Base-by-base conservation (phyloP, 2,329 filamentous ascomycete genomes). In the Furcasterigmium sp. region DNA sequence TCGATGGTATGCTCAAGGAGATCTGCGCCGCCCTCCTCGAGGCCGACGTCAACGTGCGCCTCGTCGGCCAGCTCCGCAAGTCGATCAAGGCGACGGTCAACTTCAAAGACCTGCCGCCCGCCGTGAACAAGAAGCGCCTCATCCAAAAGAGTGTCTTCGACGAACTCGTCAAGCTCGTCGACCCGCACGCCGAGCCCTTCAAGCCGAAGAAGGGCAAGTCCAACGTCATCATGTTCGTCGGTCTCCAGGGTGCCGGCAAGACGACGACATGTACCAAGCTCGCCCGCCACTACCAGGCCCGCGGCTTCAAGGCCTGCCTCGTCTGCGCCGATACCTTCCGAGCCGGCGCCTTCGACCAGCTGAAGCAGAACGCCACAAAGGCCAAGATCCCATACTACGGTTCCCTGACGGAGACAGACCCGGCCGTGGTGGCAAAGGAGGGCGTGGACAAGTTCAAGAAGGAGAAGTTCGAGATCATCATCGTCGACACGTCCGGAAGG, bases 211-310 rank as follows among this genome's bases (percentile, higher is more conserved):
- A 97, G 70, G 90, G 91, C 52, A 93, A 90, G 63, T 76, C 85
- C 50, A 98, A 96, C 64, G 87, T 98, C 60, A 96, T 98, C 67
- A 98, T 98, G 93, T 97, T 98, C 63, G 93, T 98, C 50, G 93
- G 93, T 69, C 76, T 98, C 39, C 93, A 98, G 67, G 93, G 93
- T 73, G 89, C 91, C 5, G 93, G 93, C 64, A 98, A 98, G 69
- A 98, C 93, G 19, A 98, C 93, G 2, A 94, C 91, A 11, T 97
- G 93, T 76, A 98, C 93, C 32, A 98, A 98, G 69, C 75, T 98
- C 50, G 93, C 93, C 15, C 75, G 91, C 46, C 91, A 95, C 75
- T 98, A 98, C 67, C 87, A 95, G 64, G 89, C 87, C 9, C 76
- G 93, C 49, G 93, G 93, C 1, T 95, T 97, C 76, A 89, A 88